Percentiles rank a stretch among this genome's conserved stretches.
phyloP scores from a whole-genome alignment of 352 stramenopile genomes.

The Globisporangium recalcitrans region DNA sequence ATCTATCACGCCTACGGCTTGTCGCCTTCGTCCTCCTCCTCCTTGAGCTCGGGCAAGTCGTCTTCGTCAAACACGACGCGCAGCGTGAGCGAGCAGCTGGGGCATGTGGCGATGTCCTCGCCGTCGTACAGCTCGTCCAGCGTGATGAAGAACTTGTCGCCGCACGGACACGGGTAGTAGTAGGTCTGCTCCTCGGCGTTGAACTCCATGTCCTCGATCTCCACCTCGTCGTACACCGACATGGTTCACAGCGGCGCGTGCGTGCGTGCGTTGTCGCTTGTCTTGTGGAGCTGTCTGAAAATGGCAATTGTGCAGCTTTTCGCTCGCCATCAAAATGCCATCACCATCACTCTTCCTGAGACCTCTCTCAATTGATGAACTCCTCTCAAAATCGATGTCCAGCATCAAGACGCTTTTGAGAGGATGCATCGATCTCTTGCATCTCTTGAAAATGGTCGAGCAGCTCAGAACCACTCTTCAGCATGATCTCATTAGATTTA shows the following conservation, averaged over 20 bases:
- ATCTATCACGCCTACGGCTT: constrained; percentile 9
- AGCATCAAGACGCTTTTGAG: neutral
- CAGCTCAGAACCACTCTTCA: neutral
- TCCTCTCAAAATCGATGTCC: neutral
- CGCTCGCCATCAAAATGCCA: neutral
- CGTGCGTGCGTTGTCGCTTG: too few species aligned
- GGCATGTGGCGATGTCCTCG: constrained; percentile 96
- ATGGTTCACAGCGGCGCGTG: constrained; percentile 28
- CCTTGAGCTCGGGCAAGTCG: constrained; percentile 62
- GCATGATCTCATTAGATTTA: too few species aligned
- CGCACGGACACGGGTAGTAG: constrained; percentile 97
- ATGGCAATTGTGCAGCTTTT: neutral
- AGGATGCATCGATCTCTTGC: neutral
- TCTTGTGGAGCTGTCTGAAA: too few species aligned
- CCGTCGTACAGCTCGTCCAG: constrained; percentile 89
- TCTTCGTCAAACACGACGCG: constrained; percentile 95
- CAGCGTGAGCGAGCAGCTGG: constrained; percentile 95
- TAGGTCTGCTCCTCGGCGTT: constrained; percentile 92
- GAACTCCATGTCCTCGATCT: constrained; percentile 98
- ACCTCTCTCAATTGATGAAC: neutral
- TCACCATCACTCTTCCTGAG: neutral
- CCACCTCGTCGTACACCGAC: constrained; percentile 97
- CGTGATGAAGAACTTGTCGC: constrained; percentile 90
- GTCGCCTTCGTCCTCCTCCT: constrained; percentile 34
- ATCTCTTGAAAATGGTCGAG: neutral